phyloP scores from a whole-genome alignment of 768 basidiomycete genomes.

The Brasilioporus rufonigricans region DNA sequence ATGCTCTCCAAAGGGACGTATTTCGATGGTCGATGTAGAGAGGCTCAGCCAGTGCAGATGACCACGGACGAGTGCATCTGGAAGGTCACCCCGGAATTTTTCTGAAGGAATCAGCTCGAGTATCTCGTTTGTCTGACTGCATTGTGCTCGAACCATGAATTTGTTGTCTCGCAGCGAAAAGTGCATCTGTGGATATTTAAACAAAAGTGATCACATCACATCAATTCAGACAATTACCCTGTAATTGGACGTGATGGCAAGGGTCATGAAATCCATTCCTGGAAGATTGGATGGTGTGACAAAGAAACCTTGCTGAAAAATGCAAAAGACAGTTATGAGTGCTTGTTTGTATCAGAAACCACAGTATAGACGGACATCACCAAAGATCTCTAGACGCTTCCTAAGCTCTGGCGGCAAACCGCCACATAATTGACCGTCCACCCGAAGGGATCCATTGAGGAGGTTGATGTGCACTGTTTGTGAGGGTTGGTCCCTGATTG shows the following conservation, averaged over 20 bases:
- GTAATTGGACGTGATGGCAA: background rate
- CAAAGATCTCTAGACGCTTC: background rate
- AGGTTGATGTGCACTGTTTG: slow-evolving; percentile 6
- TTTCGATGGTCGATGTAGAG: slow-evolving; percentile 14
- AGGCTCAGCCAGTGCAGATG: slow-evolving; percentile 27
- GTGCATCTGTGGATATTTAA: slow-evolving; percentile 11
- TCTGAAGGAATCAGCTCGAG: slow-evolving; percentile 17
- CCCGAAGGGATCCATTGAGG: slow-evolving; percentile 13
- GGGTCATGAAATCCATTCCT: background rate
- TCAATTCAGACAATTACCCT: background rate
- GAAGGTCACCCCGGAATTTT: slow-evolving; percentile 19
- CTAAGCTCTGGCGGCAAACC: slow-evolving; percentile 7
- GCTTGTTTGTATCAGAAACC: background rate
- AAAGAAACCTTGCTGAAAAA: background rate
- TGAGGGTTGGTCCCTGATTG: background rate
- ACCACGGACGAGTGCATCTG: slow-evolving; percentile 3
- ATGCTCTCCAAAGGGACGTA: slow-evolving; percentile 11
- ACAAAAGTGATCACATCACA: too few relatives aligned
- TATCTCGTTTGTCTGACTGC: background rate
- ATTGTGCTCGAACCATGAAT: slow-evolving; percentile 10
- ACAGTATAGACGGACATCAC: background rate
- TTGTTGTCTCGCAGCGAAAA: slow-evolving; percentile 7
- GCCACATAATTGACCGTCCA: slow-evolving; percentile 13
- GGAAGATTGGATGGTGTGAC: background rate
- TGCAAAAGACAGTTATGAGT: background rate